Percentiles rank a stretch among this genome's conserved stretches.
These are phyloP conservation scores for Pseudopediastrum boryanum DNA, from an alignment of 139 green algal genomes.

Conservation along the genomic window DNA sequence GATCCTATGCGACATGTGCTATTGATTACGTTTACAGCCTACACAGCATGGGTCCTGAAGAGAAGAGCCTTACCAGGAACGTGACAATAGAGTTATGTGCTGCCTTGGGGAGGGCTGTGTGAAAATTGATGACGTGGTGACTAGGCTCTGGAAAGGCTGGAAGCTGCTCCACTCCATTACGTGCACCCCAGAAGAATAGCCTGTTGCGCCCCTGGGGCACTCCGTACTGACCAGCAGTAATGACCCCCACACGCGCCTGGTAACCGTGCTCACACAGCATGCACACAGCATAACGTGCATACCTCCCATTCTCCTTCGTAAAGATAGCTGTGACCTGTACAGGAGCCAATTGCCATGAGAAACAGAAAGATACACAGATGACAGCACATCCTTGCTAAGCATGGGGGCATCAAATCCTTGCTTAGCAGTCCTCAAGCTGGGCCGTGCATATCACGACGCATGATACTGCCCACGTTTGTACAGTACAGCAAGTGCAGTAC, in stretches of 20 bases:
- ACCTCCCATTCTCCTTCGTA: slow-evolving; percentile 66
- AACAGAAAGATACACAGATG: too few relatives aligned
- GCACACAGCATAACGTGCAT: slow-evolving; percentile 64
- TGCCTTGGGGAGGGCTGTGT: neutral
- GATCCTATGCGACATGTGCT: too few relatives aligned
- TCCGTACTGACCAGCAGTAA: slow-evolving; percentile 66
- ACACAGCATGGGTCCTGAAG: too few relatives aligned
- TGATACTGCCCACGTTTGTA: too few relatives aligned
- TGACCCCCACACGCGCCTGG: slow-evolving; percentile 60
- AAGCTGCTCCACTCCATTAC: slow-evolving; percentile 55
- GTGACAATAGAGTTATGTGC: neutral
- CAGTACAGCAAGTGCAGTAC: too few relatives aligned
- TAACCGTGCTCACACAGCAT: slow-evolving; percentile 62
- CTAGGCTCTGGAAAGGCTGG: slow-evolving; percentile 63
- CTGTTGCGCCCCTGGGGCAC: slow-evolving; percentile 51
- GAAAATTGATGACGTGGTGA: slow-evolving; percentile 1
- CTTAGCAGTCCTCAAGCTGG: too few relatives aligned
- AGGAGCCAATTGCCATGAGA: too few relatives aligned
- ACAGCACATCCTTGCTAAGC: slow-evolving; percentile 31
- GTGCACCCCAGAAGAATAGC: slow-evolving; percentile 63
- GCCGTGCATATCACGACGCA: too few relatives aligned
- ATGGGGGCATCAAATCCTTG: neutral
- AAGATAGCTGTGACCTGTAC: slow-evolving; percentile 63
- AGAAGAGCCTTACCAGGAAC: neutral
- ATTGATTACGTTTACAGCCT: too few relatives aligned